A percentile compares a stretch with the other conserved stretches of the same genome.
Evolutionary conservation across 164 flowering plant species (phyloP).

Genomic region (Piper betle): DNA sequence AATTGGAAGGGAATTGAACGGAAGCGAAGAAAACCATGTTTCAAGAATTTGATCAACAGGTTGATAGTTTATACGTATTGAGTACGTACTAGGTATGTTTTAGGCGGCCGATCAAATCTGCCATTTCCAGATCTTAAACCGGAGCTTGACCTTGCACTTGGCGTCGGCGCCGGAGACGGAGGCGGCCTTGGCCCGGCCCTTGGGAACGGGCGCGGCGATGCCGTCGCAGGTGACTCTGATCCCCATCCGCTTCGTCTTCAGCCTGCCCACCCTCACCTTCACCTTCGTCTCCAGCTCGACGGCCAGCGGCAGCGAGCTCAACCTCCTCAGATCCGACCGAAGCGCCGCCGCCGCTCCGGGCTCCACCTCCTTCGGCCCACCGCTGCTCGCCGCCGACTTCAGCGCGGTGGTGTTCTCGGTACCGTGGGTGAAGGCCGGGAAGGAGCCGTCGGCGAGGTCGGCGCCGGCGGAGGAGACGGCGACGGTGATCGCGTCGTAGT

Average conservation of each 20-base stretch:
- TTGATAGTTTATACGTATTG: too few relatives aligned
- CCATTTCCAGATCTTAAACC: constrained; percentile 59
- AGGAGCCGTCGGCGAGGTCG: constrained; percentile 17
- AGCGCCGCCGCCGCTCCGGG: constrained; percentile 11
- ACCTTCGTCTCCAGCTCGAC: constrained; percentile 56
- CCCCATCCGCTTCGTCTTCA: constrained; percentile 40
- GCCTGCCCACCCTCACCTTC: constrained; percentile 43
- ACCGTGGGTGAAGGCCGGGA: constrained; percentile 18
- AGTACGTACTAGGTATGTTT: too few relatives aligned
- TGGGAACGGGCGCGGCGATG: constrained; percentile 16
- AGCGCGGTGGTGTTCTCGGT: constrained; percentile 38
- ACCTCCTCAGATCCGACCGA: constrained; percentile 32
- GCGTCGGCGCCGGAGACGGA: constrained; percentile 12
- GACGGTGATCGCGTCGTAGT: constrained; percentile 31
- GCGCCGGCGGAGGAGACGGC: constrained; percentile 25
- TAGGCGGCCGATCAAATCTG: background rate
- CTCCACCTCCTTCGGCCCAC: constrained; percentile 15
- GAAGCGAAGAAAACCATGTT: too few relatives aligned
- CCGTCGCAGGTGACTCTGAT: constrained; percentile 54
- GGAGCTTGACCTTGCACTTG: constrained; percentile 44
- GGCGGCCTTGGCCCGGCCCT: constrained; percentile 7
- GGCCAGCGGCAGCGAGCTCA: constrained; percentile 40
- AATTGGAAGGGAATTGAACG: too few relatives aligned
- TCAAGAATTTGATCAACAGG: too few relatives aligned
- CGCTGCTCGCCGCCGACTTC: constrained; percentile 13